Base-by-base conservation (phyloP, 169 alveolate species). In the Eimeria acervulina region DNA sequence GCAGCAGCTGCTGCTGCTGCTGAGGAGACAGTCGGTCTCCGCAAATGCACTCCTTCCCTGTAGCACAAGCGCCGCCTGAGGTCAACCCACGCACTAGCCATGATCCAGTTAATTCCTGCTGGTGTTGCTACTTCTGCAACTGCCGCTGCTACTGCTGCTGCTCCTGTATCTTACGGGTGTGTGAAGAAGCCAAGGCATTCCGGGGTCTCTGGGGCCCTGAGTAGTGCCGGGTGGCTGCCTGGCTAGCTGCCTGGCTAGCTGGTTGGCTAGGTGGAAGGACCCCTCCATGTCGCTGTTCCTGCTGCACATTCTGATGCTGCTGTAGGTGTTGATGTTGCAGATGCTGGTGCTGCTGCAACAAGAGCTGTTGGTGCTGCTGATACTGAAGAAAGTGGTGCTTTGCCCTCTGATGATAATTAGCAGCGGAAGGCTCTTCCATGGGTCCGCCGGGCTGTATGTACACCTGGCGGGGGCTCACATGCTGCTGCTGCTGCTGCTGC, bases 401-500 rank as follows among this genome's bases (percentile, higher is more conserved):
- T n/a, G 87, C 87, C 87, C 87, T 38, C 38, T 76, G 87, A 3
- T 76, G 87, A 21, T 76, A 33, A 44, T 81, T 44, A 33, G 90
- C 90, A 31, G n/a, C 74, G 36, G 66, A 15, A 21, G 90, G 72
- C 28, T 81, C 70, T 17, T 78, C 47, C 51, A 81, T 33, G 33
- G 70, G 40, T 21, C 72, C 72, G 19, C 33, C 72, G 47, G 72
- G 74, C 90, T 81, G 90, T 81, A 81, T 81, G 52, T 81, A 44
- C 74, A 81, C 74, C 66, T 31, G 72, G 23, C 90, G 72, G 70
- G 74, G 66, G 90, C 90, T 52, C 90, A 52, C 72, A 52, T 52
- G 72, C 31, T 81, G 90, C 90, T 52, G 66, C 90, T 51, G 90
- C 90, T 81, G 90, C 90, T 81, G 90, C 90, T 81, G 89, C 40